phyloP scores from a whole-genome alignment of 306 rosid genomes.

The Lupinus albus region DNA sequence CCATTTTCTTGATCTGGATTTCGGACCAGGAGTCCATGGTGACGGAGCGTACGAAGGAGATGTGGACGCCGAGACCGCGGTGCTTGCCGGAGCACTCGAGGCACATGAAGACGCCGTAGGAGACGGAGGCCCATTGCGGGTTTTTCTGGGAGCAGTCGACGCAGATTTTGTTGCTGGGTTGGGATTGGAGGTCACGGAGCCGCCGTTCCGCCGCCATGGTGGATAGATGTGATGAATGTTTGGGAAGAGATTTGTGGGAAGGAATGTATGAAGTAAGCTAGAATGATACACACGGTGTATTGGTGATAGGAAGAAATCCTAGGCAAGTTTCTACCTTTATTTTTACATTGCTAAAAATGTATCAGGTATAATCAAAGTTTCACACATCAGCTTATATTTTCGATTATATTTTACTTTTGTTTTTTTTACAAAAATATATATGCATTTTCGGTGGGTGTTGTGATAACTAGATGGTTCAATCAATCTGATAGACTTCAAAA shows the following conservation, averaged over 20 bases:
- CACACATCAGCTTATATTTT: no score
- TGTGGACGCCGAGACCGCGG: constrained; percentile 90
- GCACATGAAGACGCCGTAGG: constrained; percentile 94
- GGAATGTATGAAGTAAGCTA: no score
- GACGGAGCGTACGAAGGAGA: constrained; percentile 91
- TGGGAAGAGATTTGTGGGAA: background rate
- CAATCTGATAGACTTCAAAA: no score
- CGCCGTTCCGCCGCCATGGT: constrained; percentile 87
- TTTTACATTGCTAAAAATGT: no score
- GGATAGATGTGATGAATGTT: background rate
- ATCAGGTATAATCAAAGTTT: no score
- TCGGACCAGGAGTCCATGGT: constrained; percentile 99
- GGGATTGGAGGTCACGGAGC: constrained; percentile 82
- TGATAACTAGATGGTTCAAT: no score
- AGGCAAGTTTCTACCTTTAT: no score
- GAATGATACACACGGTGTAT: background rate
- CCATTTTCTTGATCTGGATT: constrained; percentile 91
- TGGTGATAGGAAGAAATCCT: no score
- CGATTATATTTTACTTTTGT: no score
- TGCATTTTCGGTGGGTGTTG: no score
- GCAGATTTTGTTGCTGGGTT: constrained; percentile 78
- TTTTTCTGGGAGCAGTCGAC: constrained; percentile 93
- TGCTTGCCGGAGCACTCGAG: constrained; percentile 94
- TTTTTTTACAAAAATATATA: no score
- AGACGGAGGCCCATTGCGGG: constrained; percentile 95